A percentile compares a stretch with the other conserved stretches of the same genome.
These are phyloP conservation scores for Colletotrichum lini DNA, from an alignment of 2,329 filamentous ascomycete species.

Conservation along the genomic window DNA sequence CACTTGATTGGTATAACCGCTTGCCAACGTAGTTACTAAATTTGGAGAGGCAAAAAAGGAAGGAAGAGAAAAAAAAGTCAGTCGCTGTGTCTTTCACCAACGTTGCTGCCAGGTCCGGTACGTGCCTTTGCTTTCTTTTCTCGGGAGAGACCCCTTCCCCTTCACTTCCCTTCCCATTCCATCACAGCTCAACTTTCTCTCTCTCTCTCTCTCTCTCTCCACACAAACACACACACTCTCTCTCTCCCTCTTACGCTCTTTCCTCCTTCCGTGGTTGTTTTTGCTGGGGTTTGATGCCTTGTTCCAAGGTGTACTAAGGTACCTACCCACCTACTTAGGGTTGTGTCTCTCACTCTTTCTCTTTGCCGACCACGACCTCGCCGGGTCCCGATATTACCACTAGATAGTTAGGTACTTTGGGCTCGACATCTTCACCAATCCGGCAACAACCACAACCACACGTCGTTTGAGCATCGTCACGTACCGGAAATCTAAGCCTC, in stretches of 20 bases:
- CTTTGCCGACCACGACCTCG: conserved; percentile 19
- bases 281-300: background rate
- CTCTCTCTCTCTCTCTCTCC: no score
- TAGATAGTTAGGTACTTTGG: background rate
- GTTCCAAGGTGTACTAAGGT: background rate
- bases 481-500: conserved; percentile 9
- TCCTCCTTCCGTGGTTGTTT: conserved; percentile 13
- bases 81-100: conserved; percentile 13
- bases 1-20: conserved; percentile 6
- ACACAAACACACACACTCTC: no score
- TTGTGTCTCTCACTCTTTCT: conserved; percentile 25
- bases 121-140: conserved; percentile 39
- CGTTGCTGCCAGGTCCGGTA: conserved; percentile 28
- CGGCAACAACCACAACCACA: background rate
- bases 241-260: conserved; percentile 8
- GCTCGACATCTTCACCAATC: conserved; percentile 4
- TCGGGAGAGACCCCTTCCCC: conserved; percentile 6
- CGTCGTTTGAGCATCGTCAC: background rate
- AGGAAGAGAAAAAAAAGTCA: background rate
- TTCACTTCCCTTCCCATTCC: background rate
- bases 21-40: background rate
- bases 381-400: background rate
- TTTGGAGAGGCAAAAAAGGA: conserved; percentile 17
- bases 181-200: no score
- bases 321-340: conserved; percentile 1